These are phyloP conservation scores for Coelastrella sp. DNA, from an alignment of 139 green algal species.

Conservation along the genomic window DNA sequence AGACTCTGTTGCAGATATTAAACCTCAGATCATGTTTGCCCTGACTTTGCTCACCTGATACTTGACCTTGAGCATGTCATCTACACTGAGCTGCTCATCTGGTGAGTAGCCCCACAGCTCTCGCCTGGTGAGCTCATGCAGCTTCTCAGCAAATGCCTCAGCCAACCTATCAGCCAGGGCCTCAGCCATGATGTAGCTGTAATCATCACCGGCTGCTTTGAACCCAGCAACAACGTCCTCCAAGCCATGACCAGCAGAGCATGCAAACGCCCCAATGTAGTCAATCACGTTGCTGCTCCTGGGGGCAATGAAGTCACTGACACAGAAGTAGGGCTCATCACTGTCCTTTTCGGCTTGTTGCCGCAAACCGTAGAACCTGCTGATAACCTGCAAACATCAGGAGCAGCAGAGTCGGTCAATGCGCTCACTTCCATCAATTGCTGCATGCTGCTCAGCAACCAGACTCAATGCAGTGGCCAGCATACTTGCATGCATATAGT, in stretches of 20 bases:
- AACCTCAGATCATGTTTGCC: too few species aligned
- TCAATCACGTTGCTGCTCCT: slow-evolving; percentile 84
- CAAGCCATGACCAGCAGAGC: slow-evolving; percentile 89
- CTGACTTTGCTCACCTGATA: slow-evolving; percentile 86
- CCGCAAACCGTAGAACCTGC: slow-evolving; percentile 81
- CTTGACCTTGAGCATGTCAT: slow-evolving; percentile 99
- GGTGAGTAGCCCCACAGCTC: slow-evolving; percentile 95
- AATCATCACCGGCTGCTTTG: slow-evolving; percentile 75
- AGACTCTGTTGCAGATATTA: too few species aligned
- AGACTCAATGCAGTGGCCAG: too few species aligned
- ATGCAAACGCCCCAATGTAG: slow-evolving; percentile 98
- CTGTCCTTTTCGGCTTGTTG: slow-evolving; percentile 95
- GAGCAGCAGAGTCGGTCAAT: neutral
- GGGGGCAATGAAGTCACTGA: slow-evolving; percentile 98
- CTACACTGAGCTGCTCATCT: slow-evolving; percentile 86
- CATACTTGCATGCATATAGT: too few species aligned
- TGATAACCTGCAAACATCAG: slow-evolving; percentile 28
- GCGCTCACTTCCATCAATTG: too few species aligned
- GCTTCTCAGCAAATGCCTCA: slow-evolving; percentile 96
- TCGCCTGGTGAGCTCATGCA: slow-evolving; percentile 92
- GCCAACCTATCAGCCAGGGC: slow-evolving; percentile 96
- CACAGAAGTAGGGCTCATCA: slow-evolving; percentile 83
- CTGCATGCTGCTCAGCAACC: too few species aligned
- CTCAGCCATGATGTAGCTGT: slow-evolving; percentile 99
- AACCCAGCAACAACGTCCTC: slow-evolving; percentile 66